Conservation (phyloP, 2,329 filamentous ascomycete genomes). For the Westerdykella aurantiaca region DNA sequence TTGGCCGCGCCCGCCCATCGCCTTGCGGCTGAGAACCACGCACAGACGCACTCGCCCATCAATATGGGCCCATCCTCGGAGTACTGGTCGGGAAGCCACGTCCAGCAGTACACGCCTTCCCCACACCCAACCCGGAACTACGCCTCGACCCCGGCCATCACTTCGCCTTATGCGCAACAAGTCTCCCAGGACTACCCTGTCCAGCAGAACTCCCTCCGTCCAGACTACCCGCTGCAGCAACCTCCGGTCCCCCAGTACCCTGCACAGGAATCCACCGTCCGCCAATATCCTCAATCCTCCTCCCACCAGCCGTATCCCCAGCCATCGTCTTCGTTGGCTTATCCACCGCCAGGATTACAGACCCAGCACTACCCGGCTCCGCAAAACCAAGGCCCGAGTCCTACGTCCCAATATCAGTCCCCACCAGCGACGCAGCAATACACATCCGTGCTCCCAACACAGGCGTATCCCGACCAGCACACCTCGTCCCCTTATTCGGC, state of each 20-base stretch:
- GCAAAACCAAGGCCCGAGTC: constrained; percentile 10
- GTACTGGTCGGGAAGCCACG: constrained; percentile 27
- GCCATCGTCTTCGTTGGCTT: constrained; percentile 14
- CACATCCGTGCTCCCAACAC: constrained; percentile 5
- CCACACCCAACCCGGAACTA: constrained; percentile 25
- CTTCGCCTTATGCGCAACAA: constrained; percentile 18
- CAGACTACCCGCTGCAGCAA: constrained; percentile 18
- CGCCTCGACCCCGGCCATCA: constrained; percentile 13
- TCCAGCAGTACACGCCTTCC: constrained; percentile 19
- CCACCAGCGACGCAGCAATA: constrained; percentile 8
- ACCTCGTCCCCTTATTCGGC: constrained; percentile 16
- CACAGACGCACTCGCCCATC: constrained; percentile 22
- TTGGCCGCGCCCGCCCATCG: constrained; percentile 15
- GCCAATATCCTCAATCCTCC: constrained; percentile 7
- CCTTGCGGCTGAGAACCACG: constrained; percentile 8
- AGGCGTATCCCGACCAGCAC: constrained; percentile 17
- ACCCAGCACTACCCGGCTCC: constrained; percentile 8
- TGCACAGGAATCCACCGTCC: too few relatives aligned
- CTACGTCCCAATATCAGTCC: constrained; percentile 12
- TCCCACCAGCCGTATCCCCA: constrained; percentile 15
- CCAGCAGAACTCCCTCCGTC: constrained; percentile 9
- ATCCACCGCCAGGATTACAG: constrained; percentile 11
- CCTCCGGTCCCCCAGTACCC: constrained; percentile 10
- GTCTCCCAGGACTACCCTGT: constrained; percentile 20
- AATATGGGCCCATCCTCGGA: constrained; percentile 24